Percentiles rank a stretch among this genome's conserved stretches.
Conservation (phyloP, 2,329 filamentous ascomycete species). For the Alternaria ethzedia region DNA sequence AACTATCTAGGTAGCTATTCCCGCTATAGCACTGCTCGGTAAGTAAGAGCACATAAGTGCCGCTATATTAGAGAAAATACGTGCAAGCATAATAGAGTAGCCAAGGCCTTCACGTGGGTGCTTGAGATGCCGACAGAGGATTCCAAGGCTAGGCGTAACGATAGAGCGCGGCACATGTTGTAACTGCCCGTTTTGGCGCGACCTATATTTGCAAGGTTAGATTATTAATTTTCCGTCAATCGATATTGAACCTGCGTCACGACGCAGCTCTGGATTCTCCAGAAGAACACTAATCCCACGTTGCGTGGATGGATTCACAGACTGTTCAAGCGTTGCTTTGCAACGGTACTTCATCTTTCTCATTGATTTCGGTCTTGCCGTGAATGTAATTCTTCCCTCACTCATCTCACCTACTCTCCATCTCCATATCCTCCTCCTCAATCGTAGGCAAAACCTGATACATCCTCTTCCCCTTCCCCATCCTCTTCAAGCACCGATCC, state of each 20-base stretch:
- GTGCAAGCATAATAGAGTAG: neutral
- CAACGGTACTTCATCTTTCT: neutral
- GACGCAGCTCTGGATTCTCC: no score
- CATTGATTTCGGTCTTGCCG: neutral
- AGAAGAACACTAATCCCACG: no score
- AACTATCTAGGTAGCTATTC: neutral
- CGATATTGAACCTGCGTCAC: neutral
- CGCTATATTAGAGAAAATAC: neutral
- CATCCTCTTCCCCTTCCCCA: conserved; percentile 18
- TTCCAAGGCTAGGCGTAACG: neutral
- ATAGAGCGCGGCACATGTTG: neutral
- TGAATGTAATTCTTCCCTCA: neutral
- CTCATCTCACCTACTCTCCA: neutral
- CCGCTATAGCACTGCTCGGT: rapidly evolving
- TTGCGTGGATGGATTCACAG: no score
- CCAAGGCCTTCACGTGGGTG: neutral
- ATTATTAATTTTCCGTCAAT: neutral
- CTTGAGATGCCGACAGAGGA: neutral
- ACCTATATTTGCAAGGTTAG: neutral
- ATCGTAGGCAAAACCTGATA: conserved; percentile 32
- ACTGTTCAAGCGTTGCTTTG: no score
- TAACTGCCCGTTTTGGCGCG: neutral
- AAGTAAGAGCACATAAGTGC: neutral
- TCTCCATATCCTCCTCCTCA: conserved; percentile 26
- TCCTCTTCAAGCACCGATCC: conserved; percentile 27